phyloP scores from a whole-genome alignment of 2,329 filamentous ascomycete species.

The Calycina herbarum region DNA sequence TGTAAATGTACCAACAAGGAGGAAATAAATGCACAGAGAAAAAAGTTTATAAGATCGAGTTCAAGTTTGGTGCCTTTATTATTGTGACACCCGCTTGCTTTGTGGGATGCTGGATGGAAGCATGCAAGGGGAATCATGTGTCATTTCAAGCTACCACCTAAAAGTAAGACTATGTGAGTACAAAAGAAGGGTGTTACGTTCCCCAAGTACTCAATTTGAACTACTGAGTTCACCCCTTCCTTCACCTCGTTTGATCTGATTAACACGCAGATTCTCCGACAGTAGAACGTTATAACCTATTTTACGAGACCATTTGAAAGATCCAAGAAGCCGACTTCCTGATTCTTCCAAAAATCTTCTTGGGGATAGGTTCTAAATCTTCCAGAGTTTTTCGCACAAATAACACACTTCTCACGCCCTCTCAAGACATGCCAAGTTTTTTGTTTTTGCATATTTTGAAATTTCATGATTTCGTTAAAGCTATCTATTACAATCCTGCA shows the following conservation, averaged over 20 bases:
- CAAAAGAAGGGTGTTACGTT: background rate
- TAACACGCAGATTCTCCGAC: background rate
- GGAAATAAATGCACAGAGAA: background rate
- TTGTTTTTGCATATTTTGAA: background rate
- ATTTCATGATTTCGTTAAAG: background rate
- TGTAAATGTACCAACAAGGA: background rate
- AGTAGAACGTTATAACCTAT: background rate
- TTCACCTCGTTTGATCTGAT: background rate
- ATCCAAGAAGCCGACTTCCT: too few relatives aligned
- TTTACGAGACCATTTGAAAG: too few relatives aligned
- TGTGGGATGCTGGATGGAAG: background rate
- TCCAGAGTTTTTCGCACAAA: too few relatives aligned
- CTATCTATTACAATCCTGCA: background rate
- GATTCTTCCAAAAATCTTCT: too few relatives aligned
- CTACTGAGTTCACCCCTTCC: background rate
- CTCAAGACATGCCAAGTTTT: background rate
- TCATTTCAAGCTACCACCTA: background rate
- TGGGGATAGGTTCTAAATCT: too few relatives aligned
- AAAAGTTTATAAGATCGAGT: background rate
- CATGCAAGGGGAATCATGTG: slow-evolving; percentile 4
- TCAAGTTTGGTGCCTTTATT: background rate
- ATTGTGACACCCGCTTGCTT: background rate
- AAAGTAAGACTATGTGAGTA: background rate
- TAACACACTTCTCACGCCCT: too few relatives aligned
- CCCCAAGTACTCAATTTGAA: background rate